Base-by-base conservation (phyloP, 306 rosid species). In the Argentina anserina region DNA sequence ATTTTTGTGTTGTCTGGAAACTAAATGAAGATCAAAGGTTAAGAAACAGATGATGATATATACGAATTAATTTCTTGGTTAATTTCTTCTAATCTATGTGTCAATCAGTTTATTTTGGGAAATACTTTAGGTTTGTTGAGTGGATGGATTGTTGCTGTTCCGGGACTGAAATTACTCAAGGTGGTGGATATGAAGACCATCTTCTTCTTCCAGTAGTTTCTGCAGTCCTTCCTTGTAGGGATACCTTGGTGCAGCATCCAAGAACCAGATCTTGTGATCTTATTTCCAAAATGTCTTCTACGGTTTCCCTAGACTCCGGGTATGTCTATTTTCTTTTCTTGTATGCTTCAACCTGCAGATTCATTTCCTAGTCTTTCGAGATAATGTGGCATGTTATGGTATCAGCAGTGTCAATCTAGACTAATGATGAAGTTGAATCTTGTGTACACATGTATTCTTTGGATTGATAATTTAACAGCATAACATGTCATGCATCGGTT, bases 11-110 rank as follows among this genome's bases (percentile, higher is more conserved):
- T 65, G 50, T 74, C 45, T 89, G 94, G 97, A 87, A 86, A 76
- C 66, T 90, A 75, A 90, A 81, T 79, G 89, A 88, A 83, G 94
- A 89, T 78, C 96, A 92, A 69, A 92, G 96, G 97, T 89, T 73
- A 49, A 25, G 47, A 49, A 40, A 52, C 23, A 53, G 55, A 9
- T 13, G 20, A n/a, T 23, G 9, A 36, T 37, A 17, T 47, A 26
- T 40, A 3, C 31, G 2, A 26, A 65, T 65, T 17, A 37, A 34
- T 49, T 40, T 23, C 65, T 50, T 28, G 15, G 28, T 46, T 55
- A 59, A 34, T 50, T 31, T 75, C 66, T 31, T 21, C 12, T 21
- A 61, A 9, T 56, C 33, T 29, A 39, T 69, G 11, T 20, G 13
- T 29, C n/a, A n/a, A n/a, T n/a, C n/a, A n/a, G 31, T 71, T 65